phyloP scores from a whole-genome alignment of 2,329 filamentous ascomycete species.

The Aspergillus novofumigatus region DNA sequence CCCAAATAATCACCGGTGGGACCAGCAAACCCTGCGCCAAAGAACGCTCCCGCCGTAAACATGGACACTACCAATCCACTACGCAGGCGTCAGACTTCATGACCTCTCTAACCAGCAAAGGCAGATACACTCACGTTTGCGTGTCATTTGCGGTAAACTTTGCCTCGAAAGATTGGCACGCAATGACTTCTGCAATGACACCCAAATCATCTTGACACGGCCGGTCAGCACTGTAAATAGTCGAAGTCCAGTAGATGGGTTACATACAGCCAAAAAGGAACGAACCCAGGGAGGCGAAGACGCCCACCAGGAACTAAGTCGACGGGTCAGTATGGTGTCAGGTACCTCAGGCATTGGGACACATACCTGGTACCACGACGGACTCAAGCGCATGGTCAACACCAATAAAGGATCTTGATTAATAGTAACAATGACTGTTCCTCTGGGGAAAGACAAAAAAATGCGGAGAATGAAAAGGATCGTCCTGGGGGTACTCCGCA shows the following conservation, averaged over 20 bases:
- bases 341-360: background rate
- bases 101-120: background rate
- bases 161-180: constrained; percentile 31
- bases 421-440: background rate
- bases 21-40: constrained; percentile 63
- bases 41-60: constrained; percentile 72
- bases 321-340: constrained; percentile 11
- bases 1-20: constrained; percentile 61
- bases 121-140: constrained; percentile 23
- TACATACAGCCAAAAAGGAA: constrained; percentile 51
- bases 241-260: background rate
- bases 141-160: constrained; percentile 31
- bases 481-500: constrained; percentile 11
- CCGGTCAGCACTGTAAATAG: constrained; percentile 1
- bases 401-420: background rate
- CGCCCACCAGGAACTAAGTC: constrained; percentile 51
- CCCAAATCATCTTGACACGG: constrained; percentile 47
- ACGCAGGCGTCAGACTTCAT: background rate
- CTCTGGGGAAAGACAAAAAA: constrained; percentile 11
- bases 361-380: constrained; percentile 54
- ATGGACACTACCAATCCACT: constrained; percentile 70
- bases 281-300: constrained; percentile 57
- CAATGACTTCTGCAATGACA: constrained; percentile 57
- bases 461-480: constrained; percentile 13
- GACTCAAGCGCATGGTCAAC: constrained; percentile 50